Conservation (phyloP, 805 yeast species). For the Candida parachauliodes region DNA sequence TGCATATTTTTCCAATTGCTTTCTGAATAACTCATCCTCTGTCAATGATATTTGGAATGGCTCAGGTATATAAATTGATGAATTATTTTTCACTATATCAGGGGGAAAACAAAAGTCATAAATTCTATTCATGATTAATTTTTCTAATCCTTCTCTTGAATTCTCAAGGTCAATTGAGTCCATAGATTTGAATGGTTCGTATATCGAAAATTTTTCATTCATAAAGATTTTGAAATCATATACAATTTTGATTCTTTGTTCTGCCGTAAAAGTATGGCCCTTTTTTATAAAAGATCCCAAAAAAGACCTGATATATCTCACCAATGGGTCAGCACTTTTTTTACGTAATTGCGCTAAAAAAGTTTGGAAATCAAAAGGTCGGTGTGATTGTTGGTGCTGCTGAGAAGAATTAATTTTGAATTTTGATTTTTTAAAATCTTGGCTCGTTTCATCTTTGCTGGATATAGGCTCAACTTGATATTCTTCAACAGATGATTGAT, state of each 20-base stretch:
- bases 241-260: conserved; percentile 75
- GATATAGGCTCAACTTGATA: conserved; percentile 11
- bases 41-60: conserved; percentile 54
- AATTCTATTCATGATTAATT: conserved; percentile 82
- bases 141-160: conserved; percentile 88
- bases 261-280: conserved; percentile 55
- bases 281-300: conserved; percentile 68
- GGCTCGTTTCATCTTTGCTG: background rate
- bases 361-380: conserved; percentile 76
- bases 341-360: conserved; percentile 70
- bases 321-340: conserved; percentile 82
- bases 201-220: conserved; percentile 53
- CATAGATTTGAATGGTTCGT: conserved; percentile 72
- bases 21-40: conserved; percentile 51
- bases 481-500: conserved; percentile 17
- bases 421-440: conserved; percentile 10
- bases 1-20: conserved; percentile 56
- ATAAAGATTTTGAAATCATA: conserved; percentile 75
- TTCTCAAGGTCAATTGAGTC: conserved; percentile 57
- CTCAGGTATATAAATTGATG: conserved; percentile 29
- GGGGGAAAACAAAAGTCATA: conserved; percentile 82
- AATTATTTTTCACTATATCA: conserved; percentile 36
- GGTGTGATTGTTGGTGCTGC: conserved; percentile 40
- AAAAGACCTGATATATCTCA: conserved; percentile 81
- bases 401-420: conserved; percentile 21